Percentiles rank a stretch among this genome's conserved stretches.
phyloP scores from a whole-genome alignment of 768 basidiomycete genomes.

The Lactarius sanguifluus region DNA sequence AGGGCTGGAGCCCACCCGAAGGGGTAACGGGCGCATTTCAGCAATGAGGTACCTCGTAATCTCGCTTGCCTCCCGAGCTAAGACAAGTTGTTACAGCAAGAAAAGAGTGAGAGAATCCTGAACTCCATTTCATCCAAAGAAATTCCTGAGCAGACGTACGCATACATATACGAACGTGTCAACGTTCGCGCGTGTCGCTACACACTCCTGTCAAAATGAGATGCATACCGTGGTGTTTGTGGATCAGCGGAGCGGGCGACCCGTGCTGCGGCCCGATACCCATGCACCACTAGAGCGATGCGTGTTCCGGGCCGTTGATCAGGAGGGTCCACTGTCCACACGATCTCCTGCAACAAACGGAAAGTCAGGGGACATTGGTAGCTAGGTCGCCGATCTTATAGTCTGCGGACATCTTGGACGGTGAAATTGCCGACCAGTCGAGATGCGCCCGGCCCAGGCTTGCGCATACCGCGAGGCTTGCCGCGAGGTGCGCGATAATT shows the following conservation, averaged over 20 bases:
- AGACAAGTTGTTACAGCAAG: too few relatives aligned
- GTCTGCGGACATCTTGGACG: slow-evolving; percentile 75
- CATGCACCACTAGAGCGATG: slow-evolving; percentile 39
- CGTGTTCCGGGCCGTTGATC: slow-evolving; percentile 60
- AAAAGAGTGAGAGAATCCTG: too few relatives aligned
- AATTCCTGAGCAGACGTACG: too few relatives aligned
- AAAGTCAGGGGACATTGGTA: neutral
- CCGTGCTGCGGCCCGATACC: slow-evolving; percentile 22
- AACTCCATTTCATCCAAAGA: too few relatives aligned
- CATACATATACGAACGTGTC: neutral
- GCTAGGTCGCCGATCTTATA: slow-evolving; percentile 66
- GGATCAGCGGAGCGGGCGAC: slow-evolving; percentile 12
- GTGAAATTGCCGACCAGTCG: slow-evolving; percentile 93
- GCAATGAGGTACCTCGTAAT: too few relatives aligned
- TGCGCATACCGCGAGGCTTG: slow-evolving; percentile 95
- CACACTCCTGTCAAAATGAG: neutral
- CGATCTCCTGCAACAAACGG: slow-evolving; percentile 66
- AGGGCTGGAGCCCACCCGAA: too few relatives aligned
- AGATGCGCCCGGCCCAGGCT: slow-evolving; percentile 89
- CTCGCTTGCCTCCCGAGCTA: too few relatives aligned
- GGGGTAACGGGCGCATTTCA: too few relatives aligned
- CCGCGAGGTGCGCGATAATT: slow-evolving; percentile 94
- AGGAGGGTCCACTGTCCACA: slow-evolving; percentile 80
- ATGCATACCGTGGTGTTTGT: neutral
- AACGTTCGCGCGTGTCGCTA: too few relatives aligned